Percentiles rank a stretch among this genome's conserved stretches.
Conservation (phyloP, 2,329 filamentous ascomycete genomes). For the Epichloe hybrida region DNA sequence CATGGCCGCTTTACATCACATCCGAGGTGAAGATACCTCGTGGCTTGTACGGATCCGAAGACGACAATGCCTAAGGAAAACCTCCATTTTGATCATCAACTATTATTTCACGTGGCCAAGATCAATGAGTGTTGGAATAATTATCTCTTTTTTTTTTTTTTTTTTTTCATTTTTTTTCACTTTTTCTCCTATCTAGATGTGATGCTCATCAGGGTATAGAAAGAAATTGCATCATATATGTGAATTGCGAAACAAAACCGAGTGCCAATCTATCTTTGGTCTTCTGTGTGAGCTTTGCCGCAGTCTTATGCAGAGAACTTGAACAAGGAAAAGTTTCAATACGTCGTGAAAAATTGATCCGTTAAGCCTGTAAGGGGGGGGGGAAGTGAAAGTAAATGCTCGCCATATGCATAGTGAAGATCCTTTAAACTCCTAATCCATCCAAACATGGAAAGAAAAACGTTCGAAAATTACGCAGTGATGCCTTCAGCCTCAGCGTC, state of each 20-base stretch:
- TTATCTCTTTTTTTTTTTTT: slow-evolving; percentile 8
- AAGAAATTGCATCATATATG: slow-evolving; percentile 8
- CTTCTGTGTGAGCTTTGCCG: not conserved
- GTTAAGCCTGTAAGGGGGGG: too few relatives aligned
- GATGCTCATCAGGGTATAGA: slow-evolving; percentile 13
- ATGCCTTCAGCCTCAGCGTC: slow-evolving; percentile 12
- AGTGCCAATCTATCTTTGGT: slow-evolving; percentile 1
- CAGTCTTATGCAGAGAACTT: not conserved
- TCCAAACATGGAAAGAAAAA: not conserved
- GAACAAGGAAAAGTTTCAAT: too few relatives aligned
- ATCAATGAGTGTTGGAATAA: too few relatives aligned
- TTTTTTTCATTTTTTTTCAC: not conserved
- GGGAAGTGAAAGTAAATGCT: too few relatives aligned
- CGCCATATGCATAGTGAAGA: too few relatives aligned
- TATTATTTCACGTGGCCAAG: too few relatives aligned
- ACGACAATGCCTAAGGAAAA: too few relatives aligned
- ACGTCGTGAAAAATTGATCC: not conserved
- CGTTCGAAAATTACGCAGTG: not conserved
- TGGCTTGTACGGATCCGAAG: too few relatives aligned
- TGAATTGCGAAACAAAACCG: not conserved
- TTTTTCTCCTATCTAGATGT: slow-evolving; percentile 6
- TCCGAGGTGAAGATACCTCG: slow-evolving; percentile 4
- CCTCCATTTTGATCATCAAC: too few relatives aligned
- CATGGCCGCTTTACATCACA: too few relatives aligned
- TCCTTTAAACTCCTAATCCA: not conserved